Percentiles rank a stretch among this genome's conserved stretches.
Evolutionary conservation across 805 yeast genomes (phyloP).

Genomic region (Torulaspora microellipsoides): DNA sequence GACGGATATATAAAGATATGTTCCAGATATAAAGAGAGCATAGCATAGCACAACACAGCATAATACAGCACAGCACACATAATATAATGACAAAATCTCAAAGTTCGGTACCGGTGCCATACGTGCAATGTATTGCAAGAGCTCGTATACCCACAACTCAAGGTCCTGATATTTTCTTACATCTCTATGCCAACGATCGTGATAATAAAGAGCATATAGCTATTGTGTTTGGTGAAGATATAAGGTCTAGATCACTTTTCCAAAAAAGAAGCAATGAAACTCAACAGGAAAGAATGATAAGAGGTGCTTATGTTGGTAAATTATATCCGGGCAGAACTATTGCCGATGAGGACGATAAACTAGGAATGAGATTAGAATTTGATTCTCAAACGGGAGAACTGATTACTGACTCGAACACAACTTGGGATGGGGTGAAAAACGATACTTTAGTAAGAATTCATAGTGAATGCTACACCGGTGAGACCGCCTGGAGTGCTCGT

Average conservation of each 20-base stretch:
- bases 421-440: slow-evolving; percentile 30
- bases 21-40: too few relatives aligned
- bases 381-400: slow-evolving; percentile 37
- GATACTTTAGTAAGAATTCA: slow-evolving; percentile 79
- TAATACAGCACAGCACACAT: too few relatives aligned
- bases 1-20: too few relatives aligned
- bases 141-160: slow-evolving; percentile 95
- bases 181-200: slow-evolving; percentile 76
- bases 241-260: slow-evolving; percentile 72
- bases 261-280: slow-evolving; percentile 61
- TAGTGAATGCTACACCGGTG: slow-evolving; percentile 98
- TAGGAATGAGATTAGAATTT: slow-evolving; percentile 39
- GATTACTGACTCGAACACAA: slow-evolving; percentile 17
- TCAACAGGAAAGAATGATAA: slow-evolving; percentile 92
- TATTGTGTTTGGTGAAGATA: slow-evolving; percentile 91
- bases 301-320: slow-evolving; percentile 94
- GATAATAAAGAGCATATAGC: slow-evolving; percentile 95
- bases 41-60: too few relatives aligned
- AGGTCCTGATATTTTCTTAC: slow-evolving; percentile 91
- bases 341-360: slow-evolving; percentile 58
- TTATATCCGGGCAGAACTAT: slow-evolving; percentile 76
- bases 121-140: slow-evolving; percentile 81
- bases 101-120: too few relatives aligned
- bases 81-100: too few relatives aligned
- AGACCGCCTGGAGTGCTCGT: slow-evolving; percentile 98